phyloP scores from a whole-genome alignment of 1,139 yeast species.

The Candida sojae region DNA sequence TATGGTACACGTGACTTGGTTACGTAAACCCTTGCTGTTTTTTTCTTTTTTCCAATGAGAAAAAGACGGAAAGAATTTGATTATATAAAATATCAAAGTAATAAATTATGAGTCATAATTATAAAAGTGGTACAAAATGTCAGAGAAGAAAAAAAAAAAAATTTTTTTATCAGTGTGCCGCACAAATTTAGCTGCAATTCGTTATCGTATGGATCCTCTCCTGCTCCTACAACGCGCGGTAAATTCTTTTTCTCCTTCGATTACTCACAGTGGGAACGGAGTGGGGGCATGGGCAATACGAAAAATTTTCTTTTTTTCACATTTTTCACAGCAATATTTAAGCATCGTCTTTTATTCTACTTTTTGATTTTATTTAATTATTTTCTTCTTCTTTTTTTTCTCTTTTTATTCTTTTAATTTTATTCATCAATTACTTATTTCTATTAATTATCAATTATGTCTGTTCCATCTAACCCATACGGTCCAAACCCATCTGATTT shows the following conservation, averaged over 20 bases:
- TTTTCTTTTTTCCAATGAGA: neutral
- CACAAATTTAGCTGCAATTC: slow-evolving; percentile 3
- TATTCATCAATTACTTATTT: neutral
- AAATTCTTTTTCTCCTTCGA: neutral
- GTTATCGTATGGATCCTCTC: neutral
- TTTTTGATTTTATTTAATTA: neutral
- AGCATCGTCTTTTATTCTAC: neutral
- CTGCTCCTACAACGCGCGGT: neutral
- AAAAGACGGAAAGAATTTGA: neutral
- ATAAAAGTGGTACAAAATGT: neutral
- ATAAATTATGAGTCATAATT: slow-evolving; percentile 1
- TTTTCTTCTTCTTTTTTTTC: neutral
- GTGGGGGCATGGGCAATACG: too few relatives aligned
- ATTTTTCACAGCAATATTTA: slow-evolving; percentile 1
- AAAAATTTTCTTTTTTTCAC: neutral
- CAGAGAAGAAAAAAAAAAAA: neutral
- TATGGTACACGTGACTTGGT: neutral
- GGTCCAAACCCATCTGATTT: slow-evolving; percentile 95
- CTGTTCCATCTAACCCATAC: slow-evolving; percentile 62
- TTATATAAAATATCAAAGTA: slow-evolving; percentile 1
- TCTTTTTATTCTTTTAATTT: neutral
- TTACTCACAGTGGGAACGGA: neutral
- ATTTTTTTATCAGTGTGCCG: neutral
- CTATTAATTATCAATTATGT: neutral
- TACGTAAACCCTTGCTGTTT: neutral